These are phyloP conservation scores for Fusarium begoniae DNA, from an alignment of 2,329 filamentous ascomycete genomes.

Conservation along the genomic window DNA sequence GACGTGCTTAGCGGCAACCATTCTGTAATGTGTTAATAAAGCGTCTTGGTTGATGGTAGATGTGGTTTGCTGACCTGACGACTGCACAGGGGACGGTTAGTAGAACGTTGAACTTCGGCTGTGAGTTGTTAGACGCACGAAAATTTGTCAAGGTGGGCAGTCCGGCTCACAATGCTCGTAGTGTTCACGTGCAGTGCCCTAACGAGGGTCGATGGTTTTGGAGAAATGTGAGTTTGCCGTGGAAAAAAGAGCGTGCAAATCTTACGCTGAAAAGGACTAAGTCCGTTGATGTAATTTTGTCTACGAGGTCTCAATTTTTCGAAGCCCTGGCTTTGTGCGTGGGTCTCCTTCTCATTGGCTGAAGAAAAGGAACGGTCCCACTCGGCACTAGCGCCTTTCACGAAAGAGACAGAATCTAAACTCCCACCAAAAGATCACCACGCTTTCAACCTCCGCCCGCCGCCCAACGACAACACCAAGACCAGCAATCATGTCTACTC, in stretches of 20 bases:
- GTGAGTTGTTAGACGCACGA: constrained; percentile 8
- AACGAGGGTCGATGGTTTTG: background rate
- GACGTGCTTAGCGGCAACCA: constrained; percentile 99
- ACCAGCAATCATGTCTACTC: constrained; percentile 74
- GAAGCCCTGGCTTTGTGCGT: background rate
- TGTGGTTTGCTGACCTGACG: constrained; percentile 50
- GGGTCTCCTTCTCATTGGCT: background rate
- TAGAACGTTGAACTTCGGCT: constrained; percentile 19
- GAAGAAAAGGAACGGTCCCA: background rate
- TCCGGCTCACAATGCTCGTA: background rate
- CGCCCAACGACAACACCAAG: constrained; percentile 26
- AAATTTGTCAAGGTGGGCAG: constrained; percentile 7
- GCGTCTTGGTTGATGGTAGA: constrained; percentile 4
- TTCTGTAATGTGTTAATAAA: constrained; percentile 64
- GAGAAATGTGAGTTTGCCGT: background rate
- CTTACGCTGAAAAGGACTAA: background rate
- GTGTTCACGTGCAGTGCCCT: constrained; percentile 5
- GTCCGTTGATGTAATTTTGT: background rate
- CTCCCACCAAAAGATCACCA: constrained; percentile 7
- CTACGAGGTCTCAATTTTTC: background rate
- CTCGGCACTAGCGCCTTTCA: background rate
- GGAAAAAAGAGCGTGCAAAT: background rate
- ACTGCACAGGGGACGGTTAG: constrained; percentile 52
- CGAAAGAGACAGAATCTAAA: constrained; percentile 14
- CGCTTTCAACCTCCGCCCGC: constrained; percentile 12